Evolutionary conservation across 352 stramenopile species (phyloP).

Genomic region (Phytophthora cajani): DNA sequence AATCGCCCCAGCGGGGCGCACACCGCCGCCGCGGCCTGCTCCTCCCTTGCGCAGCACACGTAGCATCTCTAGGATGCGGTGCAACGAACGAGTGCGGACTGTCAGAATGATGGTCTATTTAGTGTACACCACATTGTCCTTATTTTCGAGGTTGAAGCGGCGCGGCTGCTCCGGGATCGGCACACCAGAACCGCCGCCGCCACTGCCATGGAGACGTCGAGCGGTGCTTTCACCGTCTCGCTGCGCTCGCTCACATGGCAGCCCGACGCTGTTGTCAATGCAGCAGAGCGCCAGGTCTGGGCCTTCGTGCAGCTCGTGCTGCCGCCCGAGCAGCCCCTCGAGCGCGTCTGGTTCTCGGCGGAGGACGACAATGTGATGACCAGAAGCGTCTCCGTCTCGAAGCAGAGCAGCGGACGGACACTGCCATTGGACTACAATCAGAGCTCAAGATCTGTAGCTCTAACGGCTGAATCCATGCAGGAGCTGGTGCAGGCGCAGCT

Average conservation of each 20-base stretch:
- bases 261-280: not conserved
- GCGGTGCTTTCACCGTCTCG: slow-evolving; percentile 40
- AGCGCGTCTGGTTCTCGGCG: slow-evolving; percentile 57
- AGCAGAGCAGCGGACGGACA: not conserved
- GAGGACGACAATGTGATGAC: slow-evolving; percentile 65
- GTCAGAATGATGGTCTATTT: slow-evolving; percentile 18
- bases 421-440: slow-evolving; percentile 53
- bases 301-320: slow-evolving; percentile 47
- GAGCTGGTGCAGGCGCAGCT: slow-evolving; percentile 50
- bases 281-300: slow-evolving; percentile 39
- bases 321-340: slow-evolving; percentile 31
- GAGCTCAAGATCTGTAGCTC: slow-evolving; percentile 45
- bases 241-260: slow-evolving; percentile 44
- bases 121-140: not conserved
- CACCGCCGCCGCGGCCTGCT: not conserved
- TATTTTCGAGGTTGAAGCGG: slow-evolving; percentile 23
- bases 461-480: slow-evolving; percentile 44
- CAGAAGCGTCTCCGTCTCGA: slow-evolving; percentile 38
- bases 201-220: slow-evolving; percentile 21
- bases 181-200: not conserved
- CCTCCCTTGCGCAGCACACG: slow-evolving; percentile 12
- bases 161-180: not conserved
- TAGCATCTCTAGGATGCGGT: slow-evolving; percentile 29
- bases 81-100: not conserved
- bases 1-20: not conserved